Conservation (phyloP, 306 rosid genomes). For the Carpinus fangiana region DNA sequence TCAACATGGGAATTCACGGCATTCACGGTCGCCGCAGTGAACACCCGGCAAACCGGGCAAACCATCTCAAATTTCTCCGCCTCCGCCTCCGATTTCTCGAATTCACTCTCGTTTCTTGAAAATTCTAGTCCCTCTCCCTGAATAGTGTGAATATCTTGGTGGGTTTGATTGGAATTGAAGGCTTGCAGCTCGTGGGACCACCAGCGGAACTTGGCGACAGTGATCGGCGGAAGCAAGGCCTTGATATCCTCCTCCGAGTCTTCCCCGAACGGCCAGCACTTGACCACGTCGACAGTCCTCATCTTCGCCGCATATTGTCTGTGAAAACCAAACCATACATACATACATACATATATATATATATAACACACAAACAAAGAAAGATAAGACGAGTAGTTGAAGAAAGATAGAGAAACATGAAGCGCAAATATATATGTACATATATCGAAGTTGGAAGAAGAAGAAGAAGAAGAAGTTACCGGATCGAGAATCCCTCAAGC, state of each 20-base stretch:
- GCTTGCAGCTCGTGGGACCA: constrained; percentile 62
- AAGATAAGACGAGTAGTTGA: not conserved
- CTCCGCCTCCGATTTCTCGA: not conserved
- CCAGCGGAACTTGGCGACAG: constrained; percentile 66
- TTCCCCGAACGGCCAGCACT: constrained; percentile 69
- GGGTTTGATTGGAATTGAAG: constrained; percentile 37
- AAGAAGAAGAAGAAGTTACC: constrained; percentile 39
- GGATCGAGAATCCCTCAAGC: constrained; percentile 76
- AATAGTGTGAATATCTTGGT: constrained; percentile 1
- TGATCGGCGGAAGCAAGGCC: constrained; percentile 71
- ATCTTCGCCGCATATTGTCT: constrained; percentile 78
- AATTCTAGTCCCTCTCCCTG: constrained; percentile 6
- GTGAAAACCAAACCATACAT: not conserved
- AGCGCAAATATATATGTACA: too few relatives aligned
- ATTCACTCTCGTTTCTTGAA: constrained; percentile 24
- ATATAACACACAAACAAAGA: not conserved
- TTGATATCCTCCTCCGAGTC: constrained; percentile 27
- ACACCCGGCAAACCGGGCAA: constrained; percentile 70
- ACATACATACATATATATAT: too few relatives aligned
- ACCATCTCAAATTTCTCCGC: constrained; percentile 54
- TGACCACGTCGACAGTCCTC: constrained; percentile 65
- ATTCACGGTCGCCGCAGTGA: constrained; percentile 56
- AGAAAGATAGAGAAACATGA: too few relatives aligned
- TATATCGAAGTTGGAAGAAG: too few relatives aligned
- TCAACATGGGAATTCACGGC: constrained; percentile 67